Evolutionary conservation across 768 basidiomycete genomes (phyloP).

Genomic region (Gelatoporia subvermispora): DNA sequence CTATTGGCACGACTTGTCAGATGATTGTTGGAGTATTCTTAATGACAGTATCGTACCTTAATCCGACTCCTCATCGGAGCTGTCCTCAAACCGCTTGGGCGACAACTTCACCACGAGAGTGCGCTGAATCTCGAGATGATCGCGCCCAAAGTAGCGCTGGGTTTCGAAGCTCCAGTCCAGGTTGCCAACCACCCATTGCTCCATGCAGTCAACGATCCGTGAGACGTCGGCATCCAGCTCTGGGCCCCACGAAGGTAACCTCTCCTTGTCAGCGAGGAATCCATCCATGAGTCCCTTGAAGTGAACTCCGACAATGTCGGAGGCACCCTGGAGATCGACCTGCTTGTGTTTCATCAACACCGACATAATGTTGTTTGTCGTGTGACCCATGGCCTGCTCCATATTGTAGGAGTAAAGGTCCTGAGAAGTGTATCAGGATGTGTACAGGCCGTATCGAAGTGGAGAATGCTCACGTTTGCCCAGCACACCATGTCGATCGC

Average conservation of each 20-base stretch:
- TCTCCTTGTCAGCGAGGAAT: conserved; percentile 3
- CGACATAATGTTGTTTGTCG: conserved; percentile 23
- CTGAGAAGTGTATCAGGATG: conserved; percentile 4
- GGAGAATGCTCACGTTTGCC: conserved; percentile 18
- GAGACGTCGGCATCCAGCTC: conserved; percentile 6
- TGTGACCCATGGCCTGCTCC: conserved; percentile 26
- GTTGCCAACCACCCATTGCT: conserved; percentile 15
- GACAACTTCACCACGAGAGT: conserved; percentile 7
- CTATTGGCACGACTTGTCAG: no score
- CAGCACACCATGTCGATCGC: conserved; percentile 24
- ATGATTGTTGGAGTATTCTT: no score
- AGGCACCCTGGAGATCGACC: conserved; percentile 20
- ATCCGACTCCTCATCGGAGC: conserved; percentile 8
- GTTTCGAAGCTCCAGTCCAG: conserved; percentile 18
- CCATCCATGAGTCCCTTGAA: conserved; percentile 10
- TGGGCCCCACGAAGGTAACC: conserved; percentile 7
- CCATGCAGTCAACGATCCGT: conserved; percentile 10
- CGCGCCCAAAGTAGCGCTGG: conserved; percentile 18
- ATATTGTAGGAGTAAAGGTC: conserved; percentile 30
- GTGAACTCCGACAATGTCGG: conserved; percentile 17
- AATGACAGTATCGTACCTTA: conserved; percentile 1
- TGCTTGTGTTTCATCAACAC: conserved; percentile 23
- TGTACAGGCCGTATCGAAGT: not conserved
- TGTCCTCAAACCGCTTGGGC: conserved; percentile 10
- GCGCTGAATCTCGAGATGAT: conserved; percentile 7